Evolutionary conservation across 2,329 filamentous ascomycete genomes (phyloP), one percentile per base, ranked within the genome.

Genomic region (Zymoseptoria crescenta): DNA sequence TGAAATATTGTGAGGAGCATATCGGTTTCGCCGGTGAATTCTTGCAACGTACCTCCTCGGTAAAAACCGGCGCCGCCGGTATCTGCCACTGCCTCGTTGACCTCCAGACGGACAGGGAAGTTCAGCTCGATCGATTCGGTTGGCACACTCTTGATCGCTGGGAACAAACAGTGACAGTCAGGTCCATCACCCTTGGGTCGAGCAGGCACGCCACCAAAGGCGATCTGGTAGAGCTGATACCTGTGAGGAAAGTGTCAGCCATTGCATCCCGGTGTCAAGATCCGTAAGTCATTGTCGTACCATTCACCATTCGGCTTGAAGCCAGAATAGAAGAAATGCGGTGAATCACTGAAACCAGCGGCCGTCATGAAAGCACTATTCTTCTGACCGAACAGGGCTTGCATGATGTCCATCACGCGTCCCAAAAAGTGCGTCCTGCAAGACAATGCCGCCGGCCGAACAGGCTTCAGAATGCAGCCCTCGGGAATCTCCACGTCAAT

Each of bases 301-400:
- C 71, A 80, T 27, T 78, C 75, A 1, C 74, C 74, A 41, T 70
- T 75, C 0, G 76, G 70, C 49, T 63, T 74, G 63, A 79, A 80
- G 0, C 70, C 74, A 1, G 65, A 66, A 56, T 68, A 68, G 65
- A 68, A 68, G 58, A 68, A 68, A 57, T 68, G 66, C 21, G 66
- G 66, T 16, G 59, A 63, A 45, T 68, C 66, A 35, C 63, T 66
- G 54, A 67, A 68, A 8, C 66, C 66, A 13, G 65, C 66, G 1
- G 66, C 66, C 1, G 66, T 68, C 65, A 68, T 67, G 56, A 66
- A 68, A 1, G 66, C 64, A 8, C 61, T 59, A 56, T 67, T 64
- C 59, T 67, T 67, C 35, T 68, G 66, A 9, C 66, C 66, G 28
- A 68, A 68, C 3, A 68, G 30, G 24, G 51, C 51, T 57, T 68